A percentile compares a stretch with the other conserved stretches of the same genome.
Conservation (phyloP, 495 filamentous ascomycete species). For the Annulohypoxylon stygium region DNA sequence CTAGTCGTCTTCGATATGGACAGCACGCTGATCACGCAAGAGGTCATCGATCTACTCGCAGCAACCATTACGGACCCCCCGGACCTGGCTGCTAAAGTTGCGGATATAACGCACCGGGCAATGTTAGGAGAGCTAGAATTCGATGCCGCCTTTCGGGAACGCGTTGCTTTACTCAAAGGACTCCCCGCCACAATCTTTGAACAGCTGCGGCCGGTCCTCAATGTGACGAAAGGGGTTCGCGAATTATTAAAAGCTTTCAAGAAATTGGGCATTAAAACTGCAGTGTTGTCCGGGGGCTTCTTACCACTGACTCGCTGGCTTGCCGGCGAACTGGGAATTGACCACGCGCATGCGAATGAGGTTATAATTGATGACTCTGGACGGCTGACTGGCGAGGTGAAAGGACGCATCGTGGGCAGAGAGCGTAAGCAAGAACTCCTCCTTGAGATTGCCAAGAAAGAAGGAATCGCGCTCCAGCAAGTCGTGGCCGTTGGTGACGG, state of each 20-base stretch:
- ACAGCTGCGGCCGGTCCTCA: conserved; percentile 77
- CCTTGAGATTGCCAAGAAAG: conserved; percentile 78
- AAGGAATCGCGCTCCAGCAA: conserved; percentile 78
- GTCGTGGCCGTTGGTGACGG: conserved; percentile 92
- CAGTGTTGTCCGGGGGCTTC: conserved; percentile 93
- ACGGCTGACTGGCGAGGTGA: conserved; percentile 84
- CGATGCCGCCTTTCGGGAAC: conserved; percentile 78
- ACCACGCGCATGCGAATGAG: conserved; percentile 90
- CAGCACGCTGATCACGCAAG: conserved; percentile 93
- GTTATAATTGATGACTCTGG: conserved; percentile 72
- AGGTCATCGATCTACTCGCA: conserved; percentile 96
- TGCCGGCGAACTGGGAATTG: conserved; percentile 80
- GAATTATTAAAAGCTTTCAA: conserved; percentile 80
- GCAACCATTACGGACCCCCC: conserved; percentile 71
- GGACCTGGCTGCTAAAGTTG: conserved; percentile 69
- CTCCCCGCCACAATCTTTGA: conserved; percentile 85
- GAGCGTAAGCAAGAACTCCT: conserved; percentile 83
- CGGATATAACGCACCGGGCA: conserved; percentile 86
- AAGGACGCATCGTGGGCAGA: conserved; percentile 83
- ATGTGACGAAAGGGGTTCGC: conserved; percentile 82
- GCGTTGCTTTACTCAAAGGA: conserved; percentile 83
- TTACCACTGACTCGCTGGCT: conserved; percentile 89
- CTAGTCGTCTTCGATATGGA: conserved; percentile 98
- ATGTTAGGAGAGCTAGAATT: conserved; percentile 99
- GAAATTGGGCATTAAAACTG: conserved; percentile 81